Evolutionary conservation across 78 protist genomes (phyloP).

Genomic region (Creolimax fragrantissima): DNA sequence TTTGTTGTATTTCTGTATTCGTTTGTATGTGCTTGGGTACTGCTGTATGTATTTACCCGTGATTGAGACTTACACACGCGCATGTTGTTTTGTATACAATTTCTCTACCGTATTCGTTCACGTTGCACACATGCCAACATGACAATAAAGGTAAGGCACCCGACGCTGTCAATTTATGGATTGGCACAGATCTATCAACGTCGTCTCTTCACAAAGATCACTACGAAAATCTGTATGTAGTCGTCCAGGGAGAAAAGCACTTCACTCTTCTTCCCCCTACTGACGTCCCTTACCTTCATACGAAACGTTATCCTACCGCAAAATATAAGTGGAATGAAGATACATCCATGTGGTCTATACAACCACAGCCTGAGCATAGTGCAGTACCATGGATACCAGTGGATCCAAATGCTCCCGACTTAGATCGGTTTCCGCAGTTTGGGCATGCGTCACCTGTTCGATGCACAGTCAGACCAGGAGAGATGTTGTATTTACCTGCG

Average conservation of each 20-base stretch:
- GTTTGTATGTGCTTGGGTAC: neutral
- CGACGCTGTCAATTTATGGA: conserved; percentile 55
- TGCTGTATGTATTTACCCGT: neutral
- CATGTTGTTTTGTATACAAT: neutral
- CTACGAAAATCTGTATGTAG: conserved; percentile 50
- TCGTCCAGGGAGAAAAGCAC: conserved; percentile 34
- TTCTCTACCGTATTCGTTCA: no score
- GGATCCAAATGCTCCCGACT: conserved; percentile 11
- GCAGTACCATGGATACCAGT: conserved; percentile 35
- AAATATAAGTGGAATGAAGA: neutral
- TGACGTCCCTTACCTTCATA: neutral
- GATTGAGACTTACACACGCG: neutral
- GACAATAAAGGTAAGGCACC: neutral
- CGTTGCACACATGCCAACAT: no score
- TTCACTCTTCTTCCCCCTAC: conserved; percentile 52
- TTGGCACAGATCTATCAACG: conserved; percentile 24
- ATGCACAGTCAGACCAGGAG: conserved; percentile 26
- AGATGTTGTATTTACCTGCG: conserved; percentile 41
- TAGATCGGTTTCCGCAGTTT: neutral
- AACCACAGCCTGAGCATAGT: neutral
- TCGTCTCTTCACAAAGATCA: conserved; percentile 41
- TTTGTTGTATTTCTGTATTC: neutral
- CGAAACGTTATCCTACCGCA: neutral
- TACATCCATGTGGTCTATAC: neutral
- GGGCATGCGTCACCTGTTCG: neutral